Evolutionary conservation across 108 stramenopile species (phyloP), one percentile per base, ranked within the genome.

Genomic region (Epipyxis sp.): DNA sequence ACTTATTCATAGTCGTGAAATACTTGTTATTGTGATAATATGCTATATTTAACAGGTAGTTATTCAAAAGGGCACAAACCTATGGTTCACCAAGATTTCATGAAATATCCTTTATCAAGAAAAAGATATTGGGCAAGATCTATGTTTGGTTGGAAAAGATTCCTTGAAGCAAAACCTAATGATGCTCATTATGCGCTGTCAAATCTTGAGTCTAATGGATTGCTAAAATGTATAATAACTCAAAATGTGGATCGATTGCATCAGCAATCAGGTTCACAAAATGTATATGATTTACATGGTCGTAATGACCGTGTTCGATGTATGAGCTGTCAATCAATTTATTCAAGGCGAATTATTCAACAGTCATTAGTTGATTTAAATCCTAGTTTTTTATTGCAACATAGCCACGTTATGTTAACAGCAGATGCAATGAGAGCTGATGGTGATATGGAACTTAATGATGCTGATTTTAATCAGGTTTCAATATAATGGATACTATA

Each of bases 201-300:
- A 0, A 69, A 30, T 2, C 77, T 98, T 39, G 95, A 99, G 84
- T 68, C 78, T 43, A 77, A 58, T 69, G 91, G 91, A 1, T 72
- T 72, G 35, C 76, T 97, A 10, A 85, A 89, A 34, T 91, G 29
- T 84, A 85, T 86, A 69, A 88, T 97, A 44, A 95, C 96, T 1
- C 98, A 99, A 87, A 99, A 99, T 80, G 98, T 99, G 0, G 98
- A 99, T 83, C 78, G 84, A 0, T 89, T 98, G 61, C 98, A 99
- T 81, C 81, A 84, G n/a, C 78, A 79, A 69, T 94, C 92, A 0
- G 98, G 96, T 1, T 80, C 77, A 44, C 77, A 81, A 32, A 82
- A 90, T 44, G 90, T 95, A n/a, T 78, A 93, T 0, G 91, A 96
- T 76, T 79, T 99, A 44, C 98, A 99, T 79, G 98, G 98, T 0